Evolutionary conservation across 1,284 basidiomycete species (phyloP).

Genomic region (Melampsora americana): DNA sequence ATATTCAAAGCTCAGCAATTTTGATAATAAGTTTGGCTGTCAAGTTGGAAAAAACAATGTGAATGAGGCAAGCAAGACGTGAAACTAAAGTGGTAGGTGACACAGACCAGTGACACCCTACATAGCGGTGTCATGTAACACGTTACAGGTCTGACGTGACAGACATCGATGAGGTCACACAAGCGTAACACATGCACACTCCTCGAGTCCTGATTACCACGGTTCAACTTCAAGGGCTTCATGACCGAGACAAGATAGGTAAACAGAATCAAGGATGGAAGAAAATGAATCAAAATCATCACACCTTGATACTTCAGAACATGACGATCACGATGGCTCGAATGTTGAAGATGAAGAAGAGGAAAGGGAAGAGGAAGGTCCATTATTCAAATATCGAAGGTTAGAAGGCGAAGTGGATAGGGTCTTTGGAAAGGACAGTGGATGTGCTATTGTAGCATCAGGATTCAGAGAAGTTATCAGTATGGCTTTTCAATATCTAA

Average conservation of each 20-base stretch:
- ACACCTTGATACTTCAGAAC: background rate
- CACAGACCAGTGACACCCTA: background rate
- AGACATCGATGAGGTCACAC: background rate
- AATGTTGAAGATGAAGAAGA: conserved; percentile 39
- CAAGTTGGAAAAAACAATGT: background rate
- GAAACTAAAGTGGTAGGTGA: background rate
- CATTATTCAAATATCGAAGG: conserved; percentile 80
- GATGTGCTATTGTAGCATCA: conserved; percentile 76
- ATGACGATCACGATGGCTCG: background rate
- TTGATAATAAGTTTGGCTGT: no score
- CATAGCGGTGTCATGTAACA: background rate
- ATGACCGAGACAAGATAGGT: background rate
- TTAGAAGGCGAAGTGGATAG: conserved; percentile 71
- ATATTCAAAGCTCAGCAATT: no score
- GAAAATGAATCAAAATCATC: conserved; percentile 1
- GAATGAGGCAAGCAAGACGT: background rate
- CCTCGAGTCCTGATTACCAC: background rate
- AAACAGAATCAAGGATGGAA: background rate
- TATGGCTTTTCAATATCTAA: conserved; percentile 55
- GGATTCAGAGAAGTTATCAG: conserved; percentile 69
- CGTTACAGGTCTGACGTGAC: background rate
- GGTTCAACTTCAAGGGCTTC: background rate
- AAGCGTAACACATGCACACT: background rate
- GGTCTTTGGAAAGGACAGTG: conserved; percentile 55
- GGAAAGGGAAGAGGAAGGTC: conserved; percentile 49